These are phyloP conservation scores for Tolypocladium tropicale DNA, from an alignment of 2,329 filamentous ascomycete genomes.

Conservation along the genomic window DNA sequence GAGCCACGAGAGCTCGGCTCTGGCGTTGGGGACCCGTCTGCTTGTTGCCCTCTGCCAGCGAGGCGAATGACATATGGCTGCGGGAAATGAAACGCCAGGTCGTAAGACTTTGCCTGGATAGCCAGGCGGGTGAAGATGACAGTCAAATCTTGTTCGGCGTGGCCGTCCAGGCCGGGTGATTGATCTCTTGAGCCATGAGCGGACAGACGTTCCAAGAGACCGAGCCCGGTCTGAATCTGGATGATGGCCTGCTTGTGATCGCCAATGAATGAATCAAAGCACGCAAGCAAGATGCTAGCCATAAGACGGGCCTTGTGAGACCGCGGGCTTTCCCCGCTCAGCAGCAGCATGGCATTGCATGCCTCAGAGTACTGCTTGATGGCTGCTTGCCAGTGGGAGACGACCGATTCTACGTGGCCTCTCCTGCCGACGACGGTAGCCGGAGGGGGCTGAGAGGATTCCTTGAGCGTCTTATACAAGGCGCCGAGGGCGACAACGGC, in stretches of 20 bases:
- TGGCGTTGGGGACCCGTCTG: slow-evolving; percentile 17
- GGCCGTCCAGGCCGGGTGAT: slow-evolving; percentile 23
- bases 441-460: slow-evolving; percentile 40
- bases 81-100: slow-evolving; percentile 59
- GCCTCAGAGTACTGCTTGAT: slow-evolving; percentile 49
- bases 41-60: slow-evolving; percentile 19
- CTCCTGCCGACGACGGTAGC: slow-evolving; percentile 5
- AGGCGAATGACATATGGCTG: slow-evolving; percentile 48
- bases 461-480: slow-evolving; percentile 56
- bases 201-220: slow-evolving; percentile 41
- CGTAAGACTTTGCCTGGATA: slow-evolving; percentile 57
- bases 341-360: slow-evolving; percentile 36
- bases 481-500: slow-evolving; percentile 57
- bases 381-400: slow-evolving; percentile 48
- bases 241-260: slow-evolving; percentile 51
- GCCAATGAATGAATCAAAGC: slow-evolving; percentile 57
- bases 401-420: slow-evolving; percentile 23
- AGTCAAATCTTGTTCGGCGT: slow-evolving; percentile 47
- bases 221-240: slow-evolving; percentile 50
- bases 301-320: slow-evolving; percentile 49
- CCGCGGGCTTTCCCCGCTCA: slow-evolving; percentile 29
- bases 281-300: slow-evolving; percentile 54
- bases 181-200: slow-evolving; percentile 3
- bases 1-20: slow-evolving; percentile 4
- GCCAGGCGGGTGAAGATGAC: slow-evolving; percentile 54